These are phyloP conservation scores for Sporothrix schenckii DNA, from an alignment of 2,329 filamentous ascomycete species.

Conservation along the genomic window DNA sequence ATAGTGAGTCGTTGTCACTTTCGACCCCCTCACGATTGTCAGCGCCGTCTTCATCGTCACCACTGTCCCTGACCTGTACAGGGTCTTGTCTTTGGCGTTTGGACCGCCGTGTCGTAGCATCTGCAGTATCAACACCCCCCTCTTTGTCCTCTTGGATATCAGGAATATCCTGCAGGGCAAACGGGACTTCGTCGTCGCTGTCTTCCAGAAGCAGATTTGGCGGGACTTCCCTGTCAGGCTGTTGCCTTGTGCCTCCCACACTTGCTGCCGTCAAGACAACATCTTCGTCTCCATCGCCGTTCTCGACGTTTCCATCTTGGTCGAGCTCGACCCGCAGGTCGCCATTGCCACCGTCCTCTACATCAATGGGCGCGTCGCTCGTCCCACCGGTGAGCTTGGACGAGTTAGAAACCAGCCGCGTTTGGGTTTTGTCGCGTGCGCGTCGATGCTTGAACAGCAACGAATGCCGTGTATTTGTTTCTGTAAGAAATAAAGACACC, in stretches of 20 bases:
- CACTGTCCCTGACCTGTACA: conserved; percentile 15
- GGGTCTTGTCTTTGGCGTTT: conserved; percentile 30
- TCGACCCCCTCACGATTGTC: conserved; percentile 34
- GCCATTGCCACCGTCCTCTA: conserved; percentile 46
- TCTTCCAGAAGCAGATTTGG: conserved; percentile 57
- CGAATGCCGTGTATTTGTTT: conserved; percentile 81
- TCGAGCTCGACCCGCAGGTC: conserved; percentile 18
- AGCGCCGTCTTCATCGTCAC: conserved; percentile 23
- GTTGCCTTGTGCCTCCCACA: neutral
- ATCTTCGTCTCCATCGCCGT: conserved; percentile 60
- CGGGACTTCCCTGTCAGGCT: conserved; percentile 40
- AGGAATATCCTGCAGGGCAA: conserved; percentile 32
- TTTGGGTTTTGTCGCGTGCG: conserved; percentile 62
- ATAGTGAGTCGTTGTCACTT: conserved; percentile 35
- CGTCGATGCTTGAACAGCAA: conserved; percentile 83
- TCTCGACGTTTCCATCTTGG: conserved; percentile 44
- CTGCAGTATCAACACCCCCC: conserved; percentile 30
- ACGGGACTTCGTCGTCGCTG: conserved; percentile 34
- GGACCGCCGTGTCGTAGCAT: neutral
- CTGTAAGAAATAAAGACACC: conserved; percentile 89
- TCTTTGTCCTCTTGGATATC: conserved; percentile 42
- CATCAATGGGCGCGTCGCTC: conserved; percentile 57
- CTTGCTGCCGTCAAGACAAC: conserved; percentile 48
- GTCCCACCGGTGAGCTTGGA: conserved; percentile 62
- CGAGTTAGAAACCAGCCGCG: conserved; percentile 63